Evolutionary conservation across 805 yeast species (phyloP).

Genomic region (Hyphopichia homilentoma): DNA sequence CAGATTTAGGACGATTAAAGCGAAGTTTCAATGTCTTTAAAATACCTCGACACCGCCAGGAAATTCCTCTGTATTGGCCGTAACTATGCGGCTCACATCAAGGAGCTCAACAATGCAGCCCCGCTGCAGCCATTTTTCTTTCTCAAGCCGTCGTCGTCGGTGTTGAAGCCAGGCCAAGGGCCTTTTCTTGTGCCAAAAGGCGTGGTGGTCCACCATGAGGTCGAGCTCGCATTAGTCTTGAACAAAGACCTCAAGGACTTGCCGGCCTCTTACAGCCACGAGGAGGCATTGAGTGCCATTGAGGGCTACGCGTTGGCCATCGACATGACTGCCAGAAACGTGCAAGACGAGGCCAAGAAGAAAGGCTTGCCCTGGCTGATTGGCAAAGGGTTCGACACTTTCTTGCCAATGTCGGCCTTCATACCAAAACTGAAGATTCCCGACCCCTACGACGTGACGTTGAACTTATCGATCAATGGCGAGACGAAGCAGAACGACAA

Average conservation of each 20-base stretch:
- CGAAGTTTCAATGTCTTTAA: too few species aligned
- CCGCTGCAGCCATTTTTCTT: constrained; percentile 92
- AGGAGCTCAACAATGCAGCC: constrained; percentile 76
- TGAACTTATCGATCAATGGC: constrained; percentile 68
- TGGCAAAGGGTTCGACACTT: constrained; percentile 96
- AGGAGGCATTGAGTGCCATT: constrained; percentile 73
- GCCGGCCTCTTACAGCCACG: constrained; percentile 52
- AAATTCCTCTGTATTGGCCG: constrained; percentile 95
- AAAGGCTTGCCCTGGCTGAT: constrained; percentile 97
- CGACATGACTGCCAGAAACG: constrained; percentile 94
- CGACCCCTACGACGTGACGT: constrained; percentile 69
- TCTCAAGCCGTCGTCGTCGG: constrained; percentile 80
- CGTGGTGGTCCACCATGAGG: constrained; percentile 82
- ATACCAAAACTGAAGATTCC: constrained; percentile 64
- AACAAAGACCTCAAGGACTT: constrained; percentile 61
- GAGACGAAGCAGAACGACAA: constrained; percentile 65
- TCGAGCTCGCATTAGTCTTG: constrained; percentile 81
- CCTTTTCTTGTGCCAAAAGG: constrained; percentile 84
- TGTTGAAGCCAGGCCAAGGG: constrained; percentile 57
- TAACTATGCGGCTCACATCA: constrained; percentile 93
- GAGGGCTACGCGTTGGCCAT: constrained; percentile 87
- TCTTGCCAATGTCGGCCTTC: constrained; percentile 77
- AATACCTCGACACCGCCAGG: constrained; percentile 58
- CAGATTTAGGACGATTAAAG: too few species aligned
- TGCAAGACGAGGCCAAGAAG: constrained; percentile 89